phyloP scores from a whole-genome alignment of 1,139 yeast genomes.

The Geotrichum siamense region DNA sequence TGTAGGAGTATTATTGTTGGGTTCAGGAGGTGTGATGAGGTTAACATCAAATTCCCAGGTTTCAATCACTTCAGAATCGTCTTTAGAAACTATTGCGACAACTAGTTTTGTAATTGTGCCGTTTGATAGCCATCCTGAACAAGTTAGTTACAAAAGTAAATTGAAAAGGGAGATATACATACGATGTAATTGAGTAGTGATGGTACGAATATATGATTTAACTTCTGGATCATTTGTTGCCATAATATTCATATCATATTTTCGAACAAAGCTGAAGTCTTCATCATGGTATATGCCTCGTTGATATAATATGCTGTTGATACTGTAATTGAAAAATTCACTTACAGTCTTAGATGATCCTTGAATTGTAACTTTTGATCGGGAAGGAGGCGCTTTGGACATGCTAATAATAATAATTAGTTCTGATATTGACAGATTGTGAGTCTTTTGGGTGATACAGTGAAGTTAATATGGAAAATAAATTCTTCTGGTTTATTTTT shows the following conservation, averaged over 20 bases:
- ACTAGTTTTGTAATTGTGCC: slow-evolving; percentile 64
- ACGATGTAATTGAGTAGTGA: slow-evolving; percentile 67
- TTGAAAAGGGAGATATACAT: slow-evolving; percentile 11
- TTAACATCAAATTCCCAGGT: slow-evolving; percentile 79
- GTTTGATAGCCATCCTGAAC: slow-evolving; percentile 61
- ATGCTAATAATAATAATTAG: no score
- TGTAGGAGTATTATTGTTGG: slow-evolving; percentile 16
- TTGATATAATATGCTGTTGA: slow-evolving; percentile 76
- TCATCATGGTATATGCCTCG: slow-evolving; percentile 87
- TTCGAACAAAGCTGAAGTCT: slow-evolving; percentile 71
- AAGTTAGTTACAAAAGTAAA: not conserved
- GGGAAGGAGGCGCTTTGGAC: slow-evolving; percentile 35
- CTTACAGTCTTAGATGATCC: slow-evolving; percentile 75
- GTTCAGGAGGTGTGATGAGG: slow-evolving; percentile 28
- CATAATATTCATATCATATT: slow-evolving; percentile 73
- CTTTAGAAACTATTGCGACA: slow-evolving; percentile 62
- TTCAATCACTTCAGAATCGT: slow-evolving; percentile 63
- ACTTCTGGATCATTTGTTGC: slow-evolving; percentile 74
- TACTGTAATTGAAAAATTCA: slow-evolving; percentile 76
- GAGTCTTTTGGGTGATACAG: no score
- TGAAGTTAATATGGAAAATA: no score
- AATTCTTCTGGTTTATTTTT: no score
- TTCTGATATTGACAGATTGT: no score
- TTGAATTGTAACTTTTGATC: slow-evolving; percentile 55
- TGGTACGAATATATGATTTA: slow-evolving; percentile 56